These are phyloP conservation scores for Neofusicoccum laricinum DNA, from an alignment of 2,329 filamentous ascomycete genomes.

Conservation along the genomic window DNA sequence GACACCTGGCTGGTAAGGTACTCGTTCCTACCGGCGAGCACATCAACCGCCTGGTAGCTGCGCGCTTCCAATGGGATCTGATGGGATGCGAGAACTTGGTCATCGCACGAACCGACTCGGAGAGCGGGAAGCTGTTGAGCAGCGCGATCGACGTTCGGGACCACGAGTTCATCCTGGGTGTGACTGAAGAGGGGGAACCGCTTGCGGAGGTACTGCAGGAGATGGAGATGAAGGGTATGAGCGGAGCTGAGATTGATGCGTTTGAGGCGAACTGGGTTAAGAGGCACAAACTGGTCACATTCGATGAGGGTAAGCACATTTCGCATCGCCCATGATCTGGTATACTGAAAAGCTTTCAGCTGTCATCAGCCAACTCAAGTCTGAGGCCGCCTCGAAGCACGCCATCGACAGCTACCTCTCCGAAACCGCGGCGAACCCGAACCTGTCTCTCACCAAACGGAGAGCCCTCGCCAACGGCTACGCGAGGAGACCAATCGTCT, in stretches of 20 bases:
- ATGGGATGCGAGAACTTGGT: conserved; percentile 96
- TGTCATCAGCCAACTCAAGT: conserved; percentile 69
- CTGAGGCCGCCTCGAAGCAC: conserved; percentile 61
- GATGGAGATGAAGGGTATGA: conserved; percentile 80
- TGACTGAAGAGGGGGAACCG: conserved; percentile 74
- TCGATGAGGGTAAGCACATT: conserved; percentile 67
- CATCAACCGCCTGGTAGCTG: conserved; percentile 88
- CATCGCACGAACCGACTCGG: conserved; percentile 92
- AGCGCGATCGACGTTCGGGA: conserved; percentile 91
- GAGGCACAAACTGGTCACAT: conserved; percentile 77
- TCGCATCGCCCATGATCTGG: background rate
- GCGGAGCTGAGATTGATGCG: conserved; percentile 75
- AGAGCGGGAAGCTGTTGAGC: conserved; percentile 85
- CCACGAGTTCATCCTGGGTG: conserved; percentile 93
- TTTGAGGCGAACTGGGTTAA: conserved; percentile 90
- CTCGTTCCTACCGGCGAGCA: conserved; percentile 91
- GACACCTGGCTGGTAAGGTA: conserved; percentile 93
- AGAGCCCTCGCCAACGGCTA: conserved; percentile 68
- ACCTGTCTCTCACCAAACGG: conserved; percentile 76
- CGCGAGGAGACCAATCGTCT: conserved; percentile 68
- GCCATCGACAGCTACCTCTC: conserved; percentile 66
- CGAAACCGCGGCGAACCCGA: conserved; percentile 60
- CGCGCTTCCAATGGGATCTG: conserved; percentile 95
- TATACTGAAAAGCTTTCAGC: conserved; percentile 45
- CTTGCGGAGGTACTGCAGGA: conserved; percentile 84